Conservation (phyloP, 2,329 filamentous ascomycete species). For the Aspergillus ruber region DNA sequence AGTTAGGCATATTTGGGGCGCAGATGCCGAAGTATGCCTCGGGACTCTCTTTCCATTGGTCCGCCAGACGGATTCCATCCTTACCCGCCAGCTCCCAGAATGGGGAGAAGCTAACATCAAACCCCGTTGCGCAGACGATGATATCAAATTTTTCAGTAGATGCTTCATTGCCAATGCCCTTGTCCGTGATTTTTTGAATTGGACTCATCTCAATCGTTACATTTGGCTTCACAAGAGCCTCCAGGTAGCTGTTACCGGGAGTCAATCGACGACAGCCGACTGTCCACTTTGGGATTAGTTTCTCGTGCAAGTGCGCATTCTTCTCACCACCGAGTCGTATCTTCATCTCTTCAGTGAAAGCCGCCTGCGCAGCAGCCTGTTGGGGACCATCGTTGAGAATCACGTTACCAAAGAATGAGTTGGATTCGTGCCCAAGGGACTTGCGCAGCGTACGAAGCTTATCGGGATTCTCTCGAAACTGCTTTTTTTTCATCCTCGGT, state of each 20-base stretch:
- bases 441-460: no score
- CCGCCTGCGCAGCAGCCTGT: no score
- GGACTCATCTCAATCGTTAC: conserved; percentile 38
- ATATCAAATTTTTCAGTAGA: conserved; percentile 12
- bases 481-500: conserved; percentile 13
- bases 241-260: conserved; percentile 39
- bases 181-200: conserved; percentile 31
- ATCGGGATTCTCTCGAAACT: conserved; percentile 9
- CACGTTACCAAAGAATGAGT: no score
- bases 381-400: no score
- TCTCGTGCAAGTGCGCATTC: no score
- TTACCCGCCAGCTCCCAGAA: conserved; percentile 39
- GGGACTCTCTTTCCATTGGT: conserved; percentile 38
- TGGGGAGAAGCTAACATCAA: conserved; percentile 32
- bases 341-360: no score
- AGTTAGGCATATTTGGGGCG: conserved; percentile 45
- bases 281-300: no score
- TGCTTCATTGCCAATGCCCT: conserved; percentile 23
- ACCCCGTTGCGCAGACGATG: conserved; percentile 14
- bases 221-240: conserved; percentile 39
- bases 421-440: no score
- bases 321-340: no score
- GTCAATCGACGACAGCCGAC: no score
- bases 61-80: conserved; percentile 36
- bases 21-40: conserved; percentile 43